Evolutionary conservation across 2,329 filamentous ascomycete species (phyloP), one percentile per base, ranked within the genome.

Genomic region (Sporothrix variecibatus): DNA sequence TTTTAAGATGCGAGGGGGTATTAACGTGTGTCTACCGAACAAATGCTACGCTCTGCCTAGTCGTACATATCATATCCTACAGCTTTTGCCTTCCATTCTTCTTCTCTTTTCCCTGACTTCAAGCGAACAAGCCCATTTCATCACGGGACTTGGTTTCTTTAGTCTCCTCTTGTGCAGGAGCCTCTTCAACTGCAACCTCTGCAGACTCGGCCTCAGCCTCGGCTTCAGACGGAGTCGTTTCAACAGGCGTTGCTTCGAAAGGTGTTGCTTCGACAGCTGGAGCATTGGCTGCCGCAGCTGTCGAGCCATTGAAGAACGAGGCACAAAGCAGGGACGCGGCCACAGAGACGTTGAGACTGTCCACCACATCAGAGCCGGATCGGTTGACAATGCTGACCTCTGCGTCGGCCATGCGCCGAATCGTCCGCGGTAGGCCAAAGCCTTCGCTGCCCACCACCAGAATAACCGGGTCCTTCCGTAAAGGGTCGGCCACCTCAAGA

Each of bases 271-370:
- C 8, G 8, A 3, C 17, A 3, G 2, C 20, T 8, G 31, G 17
- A 11, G 8, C 20, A 11, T 17, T 38, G 58, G 7, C 58, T 23
- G 15, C n/a, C 7, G 26, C 67, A 34, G 58, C 67, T 58, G 58
- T 40, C 26, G 72, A 11, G 0, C 81, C 81, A 78, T 83, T 87
- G 78, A 93, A 80, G 79, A 96, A 94, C 0, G 91, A 86, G 76
- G 91, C 88, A 76, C 91, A 91, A 70, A 98, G 83, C 68, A 98
- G 84, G 0, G 90, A 94, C 7, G 93, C 90, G 1, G 96, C 95
- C 26, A 97, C 95, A 80, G 93, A 94, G 53, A 98, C 96, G 80
- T 99, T 98, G 81, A 99, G 83, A 81, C 94, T 97, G 82, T 98
- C 95, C 2, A 99, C 90, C 80, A 77, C 90, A 81, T 79, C 85